A percentile compares a stretch with the other conserved stretches of the same genome.
Evolutionary conservation across 1,139 yeast genomes (phyloP).

Genomic region (Debaryomyces singareniensis): DNA sequence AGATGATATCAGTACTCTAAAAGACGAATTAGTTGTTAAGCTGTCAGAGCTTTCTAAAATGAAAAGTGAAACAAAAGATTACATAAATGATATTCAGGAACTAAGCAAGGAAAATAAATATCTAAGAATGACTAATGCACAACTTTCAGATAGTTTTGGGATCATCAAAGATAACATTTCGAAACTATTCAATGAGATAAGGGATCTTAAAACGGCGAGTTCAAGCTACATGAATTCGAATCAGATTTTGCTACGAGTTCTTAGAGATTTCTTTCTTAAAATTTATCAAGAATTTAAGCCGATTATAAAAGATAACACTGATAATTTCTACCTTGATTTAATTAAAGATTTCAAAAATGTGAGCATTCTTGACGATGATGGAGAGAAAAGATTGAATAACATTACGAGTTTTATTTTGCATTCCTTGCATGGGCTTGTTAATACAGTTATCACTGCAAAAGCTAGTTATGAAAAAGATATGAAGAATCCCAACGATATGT

Average conservation of each 20-base stretch:
- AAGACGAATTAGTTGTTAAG: constrained; percentile 2
- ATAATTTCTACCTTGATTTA: constrained; percentile 9
- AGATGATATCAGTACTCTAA: constrained; percentile 1
- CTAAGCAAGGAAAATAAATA: background rate
- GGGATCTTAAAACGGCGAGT: background rate
- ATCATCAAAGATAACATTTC: constrained; percentile 2
- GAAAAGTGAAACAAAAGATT: constrained; percentile 1
- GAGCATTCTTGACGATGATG: constrained; percentile 8
- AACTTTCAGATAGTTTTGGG: background rate
- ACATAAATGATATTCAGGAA: constrained; percentile 1
- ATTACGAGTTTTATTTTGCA: constrained; percentile 11
- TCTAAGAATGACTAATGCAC: constrained; percentile 1
- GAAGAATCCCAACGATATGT: constrained; percentile 7
- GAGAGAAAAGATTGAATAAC: constrained; percentile 8
- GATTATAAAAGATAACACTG: constrained; percentile 16
- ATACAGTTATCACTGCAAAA: constrained; percentile 13
- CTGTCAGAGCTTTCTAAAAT: background rate
- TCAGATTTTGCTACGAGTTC: constrained; percentile 2
- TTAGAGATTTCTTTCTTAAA: constrained; percentile 3
- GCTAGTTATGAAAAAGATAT: constrained; percentile 13
- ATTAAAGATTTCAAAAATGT: constrained; percentile 8
- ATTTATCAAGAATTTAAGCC: constrained; percentile 10
- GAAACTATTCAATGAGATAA: background rate
- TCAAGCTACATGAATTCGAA: constrained; percentile 3
- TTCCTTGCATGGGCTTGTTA: constrained; percentile 16